phyloP scores from a whole-genome alignment of 202 grass and related monocot genomes.

The Dendrocalamus latiflorus region DNA sequence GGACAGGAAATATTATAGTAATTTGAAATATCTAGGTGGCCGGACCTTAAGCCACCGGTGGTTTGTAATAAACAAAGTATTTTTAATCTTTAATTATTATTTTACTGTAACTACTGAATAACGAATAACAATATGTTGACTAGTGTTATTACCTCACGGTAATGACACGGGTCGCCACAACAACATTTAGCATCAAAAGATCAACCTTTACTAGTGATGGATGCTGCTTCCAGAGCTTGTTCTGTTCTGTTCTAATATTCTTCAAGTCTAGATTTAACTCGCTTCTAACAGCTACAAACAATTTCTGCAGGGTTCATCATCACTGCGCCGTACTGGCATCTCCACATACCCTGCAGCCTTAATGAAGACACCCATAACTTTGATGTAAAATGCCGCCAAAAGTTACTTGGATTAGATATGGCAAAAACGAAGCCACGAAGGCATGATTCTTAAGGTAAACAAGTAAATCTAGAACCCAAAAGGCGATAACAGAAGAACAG shows the following conservation, averaged over 20 bases:
- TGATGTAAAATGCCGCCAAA: conserved; percentile 49
- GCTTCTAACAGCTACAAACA: too few species aligned
- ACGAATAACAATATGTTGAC: too few species aligned
- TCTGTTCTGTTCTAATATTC: conserved; percentile 93
- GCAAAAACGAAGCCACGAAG: not conserved
- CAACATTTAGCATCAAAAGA: conserved; percentile 17
- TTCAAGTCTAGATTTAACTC: conserved; percentile 97
- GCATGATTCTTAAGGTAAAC: not conserved
- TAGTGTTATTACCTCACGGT: too few species aligned
- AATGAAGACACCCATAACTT: conserved; percentile 99
- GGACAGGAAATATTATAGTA: too few species aligned
- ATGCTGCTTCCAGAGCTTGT: conserved; percentile 99
- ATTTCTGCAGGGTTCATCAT: conserved; percentile 95
- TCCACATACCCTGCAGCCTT: conserved; percentile 98
- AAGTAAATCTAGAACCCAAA: not conserved
- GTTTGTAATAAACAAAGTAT: too few species aligned
- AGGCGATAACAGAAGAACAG: not conserved
- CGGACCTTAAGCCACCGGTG: too few species aligned
- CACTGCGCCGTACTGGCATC: conserved; percentile 92
- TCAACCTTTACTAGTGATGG: conserved; percentile 93
- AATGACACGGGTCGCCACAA: too few species aligned
- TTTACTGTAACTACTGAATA: too few species aligned
- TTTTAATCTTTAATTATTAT: too few species aligned
- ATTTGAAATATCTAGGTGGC: too few species aligned
- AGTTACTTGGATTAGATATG: conserved; percentile 21